A percentile compares a stretch with the other conserved stretches of the same genome.
Conservation (phyloP, 306 rosid species). For the Oxytropis ochrocephala region DNA sequence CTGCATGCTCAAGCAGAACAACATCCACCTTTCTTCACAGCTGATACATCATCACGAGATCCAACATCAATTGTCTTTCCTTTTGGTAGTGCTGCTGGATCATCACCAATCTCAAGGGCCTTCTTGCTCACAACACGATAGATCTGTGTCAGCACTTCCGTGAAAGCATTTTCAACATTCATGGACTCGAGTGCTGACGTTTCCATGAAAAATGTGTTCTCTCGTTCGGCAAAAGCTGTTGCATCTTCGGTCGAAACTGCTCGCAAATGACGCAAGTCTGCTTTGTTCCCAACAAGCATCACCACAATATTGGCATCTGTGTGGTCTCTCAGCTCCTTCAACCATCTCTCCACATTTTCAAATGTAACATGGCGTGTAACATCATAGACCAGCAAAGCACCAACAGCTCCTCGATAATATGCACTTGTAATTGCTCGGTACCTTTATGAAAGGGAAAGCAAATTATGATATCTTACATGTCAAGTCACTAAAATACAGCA, state of each 20-base stretch:
- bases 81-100: constrained; percentile 72
- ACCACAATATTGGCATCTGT: constrained; percentile 77
- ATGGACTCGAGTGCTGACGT: constrained; percentile 75
- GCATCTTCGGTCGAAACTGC: constrained; percentile 64
- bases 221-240: constrained; percentile 49
- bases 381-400: constrained; percentile 77
- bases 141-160: constrained; percentile 62
- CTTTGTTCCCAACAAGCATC: constrained; percentile 76
- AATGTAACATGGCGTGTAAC: constrained; percentile 70
- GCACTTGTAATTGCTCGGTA: constrained; percentile 87
- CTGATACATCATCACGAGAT: constrained; percentile 65
- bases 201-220: constrained; percentile 68
- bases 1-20: constrained; percentile 42
- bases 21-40: constrained; percentile 63
- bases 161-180: constrained; percentile 71
- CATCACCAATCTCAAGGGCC: constrained; percentile 68
- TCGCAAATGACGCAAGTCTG: constrained; percentile 67
- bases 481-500: not conserved
- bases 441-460: constrained; percentile 27
- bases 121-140: constrained; percentile 58
- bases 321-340: constrained; percentile 83
- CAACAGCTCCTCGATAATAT: constrained; percentile 78
- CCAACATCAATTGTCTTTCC: constrained; percentile 62
- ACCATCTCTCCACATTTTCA: constrained; percentile 79
- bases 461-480: not conserved